phyloP scores from a whole-genome alignment of 1,139 yeast species.

The Geotrichum phurueaensis region DNA sequence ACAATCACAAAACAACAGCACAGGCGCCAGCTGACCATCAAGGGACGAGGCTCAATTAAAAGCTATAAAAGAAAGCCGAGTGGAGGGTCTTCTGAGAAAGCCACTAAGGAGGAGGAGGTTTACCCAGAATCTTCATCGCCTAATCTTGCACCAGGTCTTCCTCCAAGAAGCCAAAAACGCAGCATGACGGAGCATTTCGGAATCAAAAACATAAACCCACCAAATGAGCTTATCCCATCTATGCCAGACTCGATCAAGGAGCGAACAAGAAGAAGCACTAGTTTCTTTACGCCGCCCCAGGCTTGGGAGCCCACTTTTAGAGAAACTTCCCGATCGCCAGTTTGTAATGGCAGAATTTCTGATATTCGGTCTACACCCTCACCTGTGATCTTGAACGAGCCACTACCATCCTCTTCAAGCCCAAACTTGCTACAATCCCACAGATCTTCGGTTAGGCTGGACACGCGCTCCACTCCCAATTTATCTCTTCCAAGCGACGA shows the following conservation, averaged over 20 bases:
- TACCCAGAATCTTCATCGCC: neutral
- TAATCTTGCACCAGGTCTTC: neutral
- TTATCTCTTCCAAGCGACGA: neutral
- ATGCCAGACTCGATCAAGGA: neutral
- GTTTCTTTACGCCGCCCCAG: neutral
- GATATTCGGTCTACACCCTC: neutral
- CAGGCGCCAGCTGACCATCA: constrained; percentile 25
- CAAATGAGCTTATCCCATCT: neutral
- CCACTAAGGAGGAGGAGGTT: neutral
- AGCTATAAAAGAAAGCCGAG: constrained; percentile 13
- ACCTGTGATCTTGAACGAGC: neutral
- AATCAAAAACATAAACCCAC: neutral
- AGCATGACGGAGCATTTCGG: neutral
- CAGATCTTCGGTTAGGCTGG: neutral
- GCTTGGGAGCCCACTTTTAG: neutral
- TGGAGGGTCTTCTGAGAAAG: neutral
- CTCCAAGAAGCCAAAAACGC: neutral
- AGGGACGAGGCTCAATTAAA: constrained; percentile 25
- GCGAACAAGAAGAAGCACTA: neutral
- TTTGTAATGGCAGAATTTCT: neutral
- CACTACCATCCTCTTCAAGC: neutral
- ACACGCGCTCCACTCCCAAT: neutral
- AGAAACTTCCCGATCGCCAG: neutral
- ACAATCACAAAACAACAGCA: constrained; percentile 27
- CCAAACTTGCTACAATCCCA: neutral